Evolutionary conservation across 1,139 yeast species (phyloP), one percentile per base, ranked within the genome.

Genomic region (Saccharomyces hybrid): DNA sequence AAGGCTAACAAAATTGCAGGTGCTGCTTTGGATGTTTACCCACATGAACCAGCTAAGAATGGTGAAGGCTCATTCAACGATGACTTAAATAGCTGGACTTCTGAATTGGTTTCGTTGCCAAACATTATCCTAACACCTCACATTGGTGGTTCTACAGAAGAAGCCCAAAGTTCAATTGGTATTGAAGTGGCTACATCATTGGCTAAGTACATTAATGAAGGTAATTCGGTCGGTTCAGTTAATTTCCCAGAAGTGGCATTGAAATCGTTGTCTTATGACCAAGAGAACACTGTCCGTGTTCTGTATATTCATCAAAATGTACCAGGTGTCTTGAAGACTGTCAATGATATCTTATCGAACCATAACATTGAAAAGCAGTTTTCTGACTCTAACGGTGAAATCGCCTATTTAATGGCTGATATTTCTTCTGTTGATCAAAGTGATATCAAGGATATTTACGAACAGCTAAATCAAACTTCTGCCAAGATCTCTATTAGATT

Each of bases 111-210:
- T 63, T 78, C 88, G 19, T 80, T 90, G 71, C 83, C 95, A 75
- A 95, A 93, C 72, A 85, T 93, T 56, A 90, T 95, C 60, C 79
- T 93, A 69, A 86, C 98, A 55, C 99, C 99, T 44, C 99, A 93
- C 71, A 93, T 93, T 67, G 99, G 99, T 76, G 99, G 99, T 61
- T 90, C 98, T 52, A 93, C 99, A 51, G 98, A 93, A 75, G 99
- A 93, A 77, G 99, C 99, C 34, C 99, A 93, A 79, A 82, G 90
- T 58, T 96, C 98, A 52, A 93, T 93, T 71, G 99, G 99, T 75
- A 78, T 91, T 59, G 99, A 93, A 76, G 99, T 93, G 58, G 90
- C 86, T 57, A 78, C 87, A 52, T 83, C 96, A 32, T 79, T 93
- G 69, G 79, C 91, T 62, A 89, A 88, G 72, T 95, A 90, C 77